These are phyloP conservation scores for Vitis cinerea DNA, from an alignment of 164 flowering plant genomes.

Conservation along the genomic window DNA sequence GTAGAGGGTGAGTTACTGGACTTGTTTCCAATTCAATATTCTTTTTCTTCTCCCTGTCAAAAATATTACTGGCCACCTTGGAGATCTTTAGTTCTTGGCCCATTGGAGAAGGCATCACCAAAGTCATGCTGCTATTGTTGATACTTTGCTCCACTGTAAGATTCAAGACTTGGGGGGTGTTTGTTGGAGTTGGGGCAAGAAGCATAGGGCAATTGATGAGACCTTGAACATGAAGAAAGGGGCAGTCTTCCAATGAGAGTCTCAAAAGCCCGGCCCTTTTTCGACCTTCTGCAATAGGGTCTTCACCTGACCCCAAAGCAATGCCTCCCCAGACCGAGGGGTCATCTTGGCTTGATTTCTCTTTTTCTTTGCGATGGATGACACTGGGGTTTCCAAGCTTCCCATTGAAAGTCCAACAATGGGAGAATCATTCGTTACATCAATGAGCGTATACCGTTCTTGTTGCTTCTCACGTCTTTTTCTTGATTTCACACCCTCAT, in stretches of 20 bases:
- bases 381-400: slow-evolving; percentile 54
- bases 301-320: slow-evolving; percentile 83
- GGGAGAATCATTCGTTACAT: slow-evolving; percentile 88
- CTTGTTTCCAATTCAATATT: slow-evolving; percentile 35
- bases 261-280: slow-evolving; percentile 65
- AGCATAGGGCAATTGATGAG: slow-evolving; percentile 41
- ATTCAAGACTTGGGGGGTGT: slow-evolving; percentile 55
- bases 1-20: slow-evolving; percentile 48
- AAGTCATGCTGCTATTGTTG: background rate
- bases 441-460: slow-evolving; percentile 67
- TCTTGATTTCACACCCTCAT: slow-evolving; percentile 40
- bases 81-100: slow-evolving; percentile 32
- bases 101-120: slow-evolving; percentile 13
- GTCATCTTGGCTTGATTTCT: slow-evolving; percentile 36
- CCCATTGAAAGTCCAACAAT: slow-evolving; percentile 77
- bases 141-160: slow-evolving; percentile 15
- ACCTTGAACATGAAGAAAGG: slow-evolving; percentile 25
- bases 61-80: slow-evolving; percentile 24
- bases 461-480: slow-evolving; percentile 34
- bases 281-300: slow-evolving; percentile 81
- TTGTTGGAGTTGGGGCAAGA: slow-evolving; percentile 67
- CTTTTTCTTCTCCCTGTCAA: slow-evolving; percentile 24
- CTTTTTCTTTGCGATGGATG: slow-evolving; percentile 40
- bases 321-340: slow-evolving; percentile 86
- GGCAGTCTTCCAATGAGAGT: slow-evolving; percentile 27